Conservation (phyloP, 1,139 yeast species). For the Suhomyces atakaporum region DNA sequence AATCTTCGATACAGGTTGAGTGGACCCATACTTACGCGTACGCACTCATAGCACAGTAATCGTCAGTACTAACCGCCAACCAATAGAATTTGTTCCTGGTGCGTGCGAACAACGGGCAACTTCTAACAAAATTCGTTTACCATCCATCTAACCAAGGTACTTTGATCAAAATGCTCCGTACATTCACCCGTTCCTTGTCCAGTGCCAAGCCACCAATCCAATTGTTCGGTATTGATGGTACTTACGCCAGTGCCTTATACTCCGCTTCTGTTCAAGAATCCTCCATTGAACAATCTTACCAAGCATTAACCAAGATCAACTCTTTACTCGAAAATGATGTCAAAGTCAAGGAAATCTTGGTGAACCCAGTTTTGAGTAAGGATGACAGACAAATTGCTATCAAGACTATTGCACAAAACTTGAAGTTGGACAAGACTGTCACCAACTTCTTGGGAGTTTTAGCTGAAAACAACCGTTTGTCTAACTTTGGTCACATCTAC, state of each 20-base stretch:
- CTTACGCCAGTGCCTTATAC: constrained; percentile 94
- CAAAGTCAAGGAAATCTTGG: constrained; percentile 60
- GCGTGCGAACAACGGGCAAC: constrained; percentile 14
- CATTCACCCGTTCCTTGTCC: constrained; percentile 71
- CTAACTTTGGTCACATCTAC: constrained; percentile 64
- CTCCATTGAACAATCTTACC: constrained; percentile 69
- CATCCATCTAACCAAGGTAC: constrained; percentile 7
- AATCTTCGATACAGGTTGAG: constrained; percentile 7
- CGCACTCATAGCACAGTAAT: constrained; percentile 3
- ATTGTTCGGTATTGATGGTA: constrained; percentile 93
- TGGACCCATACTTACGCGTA: constrained; percentile 7
- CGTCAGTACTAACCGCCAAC: constrained; percentile 5
- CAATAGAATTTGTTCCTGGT: constrained; percentile 10
- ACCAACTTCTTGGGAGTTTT: constrained; percentile 79
- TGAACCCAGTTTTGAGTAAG: constrained; percentile 82
- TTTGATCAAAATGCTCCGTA: constrained; percentile 44
- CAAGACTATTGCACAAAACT: constrained; percentile 54
- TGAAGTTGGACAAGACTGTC: constrained; percentile 72
- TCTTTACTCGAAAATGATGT: constrained; percentile 61
- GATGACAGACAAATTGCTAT: constrained; percentile 76
- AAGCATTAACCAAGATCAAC: constrained; percentile 63
- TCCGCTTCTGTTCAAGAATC: constrained; percentile 88
- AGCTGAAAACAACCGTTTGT: constrained; percentile 94
- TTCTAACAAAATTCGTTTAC: constrained; percentile 8
- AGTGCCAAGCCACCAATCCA: constrained; percentile 88